Base-by-base conservation (phyloP, 2,329 filamentous ascomycete genomes). In the Aspergillus pseudonomiae region DNA sequence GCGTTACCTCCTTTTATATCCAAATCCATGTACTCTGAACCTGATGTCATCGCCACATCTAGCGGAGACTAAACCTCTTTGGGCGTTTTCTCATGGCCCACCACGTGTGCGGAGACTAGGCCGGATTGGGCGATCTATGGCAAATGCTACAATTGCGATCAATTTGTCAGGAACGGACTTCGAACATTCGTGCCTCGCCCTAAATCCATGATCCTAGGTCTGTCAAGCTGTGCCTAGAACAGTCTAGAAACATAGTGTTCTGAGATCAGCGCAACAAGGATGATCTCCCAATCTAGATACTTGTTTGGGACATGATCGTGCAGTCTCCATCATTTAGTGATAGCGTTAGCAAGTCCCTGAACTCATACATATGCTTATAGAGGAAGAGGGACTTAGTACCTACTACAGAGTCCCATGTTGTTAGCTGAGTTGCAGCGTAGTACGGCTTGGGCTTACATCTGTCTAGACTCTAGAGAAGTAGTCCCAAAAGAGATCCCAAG, bases 21-120 rank as follows among this genome's bases (percentile, higher is more conserved):
- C 19, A 19, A 10, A 9, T 34, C 36, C 32, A 9, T 19, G 16
- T 5, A 1, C 10, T 4, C n/a, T 4, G n/a, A 36, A 6, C 2
- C 19, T 24, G 9, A 36, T 21, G 30, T 36, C 19, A 36, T 34
- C 2, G 30, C 21, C 28, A 21, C 36, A 5, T 14, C 6, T 24
- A 16, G 52, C 32, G 52, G 52, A 54, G 52, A 54, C 52, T 53
- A 34, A 54, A 14, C 52, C 52, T 54, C 19, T 36, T 54, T 36
- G 28, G 30, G 30, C 10, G 6, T 24, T 24, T 32, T 16, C 21
- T 21, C 52, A 24, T 36, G 12, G 46, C 16, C 24, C 46, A 28
- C 46, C 7, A n/a, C 19, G 10, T 16, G 6, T 54, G 52, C 52
- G 52, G 52, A 54, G 52, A 54, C 52, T 54, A 54, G 32, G 19